Conservation (phyloP, 2,329 filamentous ascomycete genomes). For the Leptographium wingfieldii region DNA sequence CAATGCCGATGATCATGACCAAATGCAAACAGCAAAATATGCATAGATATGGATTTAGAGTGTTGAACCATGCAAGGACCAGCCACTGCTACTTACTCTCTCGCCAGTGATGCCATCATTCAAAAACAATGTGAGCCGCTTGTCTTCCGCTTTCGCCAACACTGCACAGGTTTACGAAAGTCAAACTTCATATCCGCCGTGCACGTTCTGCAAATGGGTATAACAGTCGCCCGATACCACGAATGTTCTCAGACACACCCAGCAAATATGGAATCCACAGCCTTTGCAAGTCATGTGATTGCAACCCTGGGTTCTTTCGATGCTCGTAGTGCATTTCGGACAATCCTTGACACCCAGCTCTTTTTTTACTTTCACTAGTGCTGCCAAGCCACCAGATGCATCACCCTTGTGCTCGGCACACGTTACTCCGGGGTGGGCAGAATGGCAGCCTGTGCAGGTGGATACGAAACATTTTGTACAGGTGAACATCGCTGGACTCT, state of each 20-base stretch:
- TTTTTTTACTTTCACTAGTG: neutral
- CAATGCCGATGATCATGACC: neutral
- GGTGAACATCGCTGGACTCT: conserved; percentile 12
- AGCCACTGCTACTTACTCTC: neutral
- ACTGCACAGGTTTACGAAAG: no score
- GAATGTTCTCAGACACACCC: neutral
- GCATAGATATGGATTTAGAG: neutral
- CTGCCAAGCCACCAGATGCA: neutral
- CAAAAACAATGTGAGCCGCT: no score
- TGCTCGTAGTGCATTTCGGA: conserved; percentile 1
- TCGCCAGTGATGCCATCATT: no score
- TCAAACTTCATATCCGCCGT: neutral
- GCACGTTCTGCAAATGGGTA: neutral
- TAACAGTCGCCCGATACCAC: neutral
- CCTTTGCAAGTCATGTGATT: conserved; percentile 2
- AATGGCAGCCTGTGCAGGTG: conserved; percentile 24
- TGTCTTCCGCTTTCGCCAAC: no score
- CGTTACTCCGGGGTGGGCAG: conserved; percentile 16
- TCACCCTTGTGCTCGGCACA: neutral
- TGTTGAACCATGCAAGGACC: neutral
- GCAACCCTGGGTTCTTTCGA: conserved; percentile 2
- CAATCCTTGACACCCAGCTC: conserved; percentile 6
- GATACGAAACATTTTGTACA: conserved; percentile 24
- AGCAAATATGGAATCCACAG: conserved; percentile 4
- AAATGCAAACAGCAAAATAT: neutral